A percentile compares a stretch with the other conserved stretches of the same genome.
Evolutionary conservation across 2,329 filamentous ascomycete genomes (phyloP).

Genomic region (Sporothrix pallida): DNA sequence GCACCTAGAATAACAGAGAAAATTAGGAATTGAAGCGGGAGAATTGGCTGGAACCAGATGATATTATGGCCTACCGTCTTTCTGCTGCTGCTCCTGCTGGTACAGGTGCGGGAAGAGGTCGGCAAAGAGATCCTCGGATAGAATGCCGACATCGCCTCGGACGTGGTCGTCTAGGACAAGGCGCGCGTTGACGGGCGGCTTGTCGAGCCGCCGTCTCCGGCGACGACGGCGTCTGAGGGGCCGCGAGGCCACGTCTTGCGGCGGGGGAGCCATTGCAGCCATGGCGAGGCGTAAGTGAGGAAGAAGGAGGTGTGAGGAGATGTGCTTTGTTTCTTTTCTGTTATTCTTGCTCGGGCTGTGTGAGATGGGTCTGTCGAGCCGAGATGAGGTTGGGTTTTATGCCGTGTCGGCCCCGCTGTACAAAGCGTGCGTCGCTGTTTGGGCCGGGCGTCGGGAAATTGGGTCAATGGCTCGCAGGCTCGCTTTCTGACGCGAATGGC

Average conservation of each 20-base stretch:
- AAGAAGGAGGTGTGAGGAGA: too few relatives aligned
- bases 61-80: conserved; percentile 48
- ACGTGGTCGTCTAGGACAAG: conserved; percentile 85
- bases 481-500: conserved; percentile 4
- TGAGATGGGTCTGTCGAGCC: background rate
- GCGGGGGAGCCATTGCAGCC: conserved; percentile 26
- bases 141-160: conserved; percentile 80
- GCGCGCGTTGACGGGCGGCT: conserved; percentile 76
- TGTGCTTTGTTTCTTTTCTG: background rate
- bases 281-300: conserved; percentile 5
- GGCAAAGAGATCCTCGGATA: conserved; percentile 84
- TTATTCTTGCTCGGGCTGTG: background rate
- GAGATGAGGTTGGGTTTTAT: background rate
- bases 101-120: conserved; percentile 74
- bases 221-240: conserved; percentile 43
- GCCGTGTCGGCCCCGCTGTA: conserved; percentile 15
- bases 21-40: background rate
- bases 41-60: background rate
- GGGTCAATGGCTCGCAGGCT: conserved; percentile 6
- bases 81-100: conserved; percentile 39
- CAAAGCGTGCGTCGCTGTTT: conserved; percentile 11
- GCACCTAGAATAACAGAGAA: conserved; percentile 2
- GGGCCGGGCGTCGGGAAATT: background rate
- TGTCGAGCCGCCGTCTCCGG: conserved; percentile 67
- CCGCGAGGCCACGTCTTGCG: conserved; percentile 17